Base-by-base conservation (phyloP, 495 filamentous ascomycete species). In the Penicillium egyptiacum region DNA sequence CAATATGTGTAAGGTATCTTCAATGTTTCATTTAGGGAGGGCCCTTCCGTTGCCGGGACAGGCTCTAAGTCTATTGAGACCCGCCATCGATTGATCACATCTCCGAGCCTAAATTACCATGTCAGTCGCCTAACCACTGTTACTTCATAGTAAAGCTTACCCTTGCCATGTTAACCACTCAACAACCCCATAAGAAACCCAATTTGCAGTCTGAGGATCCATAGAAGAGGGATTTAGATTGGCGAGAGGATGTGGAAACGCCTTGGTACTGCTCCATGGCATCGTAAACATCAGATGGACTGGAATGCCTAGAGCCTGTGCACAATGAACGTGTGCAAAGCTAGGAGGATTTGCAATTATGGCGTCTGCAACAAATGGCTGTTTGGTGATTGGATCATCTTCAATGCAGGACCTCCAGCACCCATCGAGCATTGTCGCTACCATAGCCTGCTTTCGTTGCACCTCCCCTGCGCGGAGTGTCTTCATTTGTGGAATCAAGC, bases 161-260 rank as follows among this genome's bases (percentile, higher is more conserved):
- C 85, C 85, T 72, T 88, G 84, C 84, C 86, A 87, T 9, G 83
- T 88, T 51, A 88, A 64, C 75, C 82, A 81, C 42, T 89, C 86
- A 16, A 87, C 82, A 26, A 87, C 65, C 4, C 73, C 74, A 65
- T 86, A 87, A 0, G 81, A 83, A 17, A 86, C 70, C 60, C 75
- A 83, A 67, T 87, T 87, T 1, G 78, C 79, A 14, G 76, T 65
- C 25, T 63, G 66, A 25, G 70, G 56, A 58, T 76, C 80, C 8
- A 70, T 76, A 26, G 74, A 71, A 0, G 74, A 74, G 16, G 71
- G 73, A 33, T 77, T 72, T 42, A 84, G 67, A 59, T 84, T 84
- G 1, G 81, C 81, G 31, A 86, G 64, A 1, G 82, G 82, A 70
- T 84, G 83, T 2, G 82, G 79, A 67, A 83, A 83, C 3, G 75